Evolutionary conservation across 805 yeast genomes (phyloP), one percentile per base, ranked within the genome.

Genomic region (Wickerhamiella qilinensis): DNA sequence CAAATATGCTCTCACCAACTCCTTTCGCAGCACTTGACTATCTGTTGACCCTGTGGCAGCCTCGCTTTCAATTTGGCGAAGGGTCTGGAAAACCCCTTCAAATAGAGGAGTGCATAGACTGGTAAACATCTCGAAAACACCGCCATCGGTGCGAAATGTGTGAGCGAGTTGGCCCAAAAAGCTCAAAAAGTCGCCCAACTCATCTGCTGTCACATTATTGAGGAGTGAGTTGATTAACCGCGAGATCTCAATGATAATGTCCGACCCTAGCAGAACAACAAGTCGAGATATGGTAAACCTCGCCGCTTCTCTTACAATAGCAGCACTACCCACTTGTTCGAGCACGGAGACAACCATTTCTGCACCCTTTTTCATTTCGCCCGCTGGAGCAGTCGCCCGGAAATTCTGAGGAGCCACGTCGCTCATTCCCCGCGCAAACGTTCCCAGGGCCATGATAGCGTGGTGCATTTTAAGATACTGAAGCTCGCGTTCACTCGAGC

Each of bases 121-220:
- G 50, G 79, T 74, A 45, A 88, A 64, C 58, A 88, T 63, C 48
- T 75, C 74, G 56, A 81, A 84, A 38, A 85, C 73, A 33, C 66
- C 68, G 32, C 71, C 74, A 47, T 81, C 77, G 34, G 65, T 65
- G 51, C 73, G 71, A 59, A 77, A 84, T 46, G 67, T 71, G 55
- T 88, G 96, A 38, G 80, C 71, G 44, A 91, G 71, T 59, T 91
- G 97, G 4, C 93, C 86, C 44, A 91, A 60, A 55, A 91, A 88
- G 30, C 88, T 71, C 39, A 85, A 60, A 53, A 91, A 84, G 52
- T 85, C 94, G 29, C 70, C 68, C 54, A 88, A 62, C 55, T 86
- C 95, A 38, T 65, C 60, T 11, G 70, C 58, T 41, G 69, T 71
- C 48, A 77, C 63, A 28, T 70, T 73, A 19, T 71, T 64, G 52